Percentiles rank a stretch among this genome's conserved stretches.
phyloP scores from a whole-genome alignment of 1,284 basidiomycete species.

The Marasmius fiardii region DNA sequence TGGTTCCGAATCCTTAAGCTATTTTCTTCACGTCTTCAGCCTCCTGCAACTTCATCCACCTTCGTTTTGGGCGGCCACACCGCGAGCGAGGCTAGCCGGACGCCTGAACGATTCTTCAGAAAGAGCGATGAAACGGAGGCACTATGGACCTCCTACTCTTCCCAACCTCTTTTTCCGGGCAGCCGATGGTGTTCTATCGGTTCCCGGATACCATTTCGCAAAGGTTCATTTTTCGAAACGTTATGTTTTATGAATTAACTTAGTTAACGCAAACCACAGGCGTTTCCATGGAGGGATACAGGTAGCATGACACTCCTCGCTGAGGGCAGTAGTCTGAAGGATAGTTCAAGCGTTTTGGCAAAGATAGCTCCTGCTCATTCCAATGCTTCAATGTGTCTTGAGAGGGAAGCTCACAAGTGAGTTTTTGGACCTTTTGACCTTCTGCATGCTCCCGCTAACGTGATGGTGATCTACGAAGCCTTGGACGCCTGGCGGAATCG shows the following conservation, averaged over 20 bases:
- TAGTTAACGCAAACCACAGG: conserved; percentile 31
- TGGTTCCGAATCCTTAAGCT: no score
- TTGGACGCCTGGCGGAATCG: conserved; percentile 47
- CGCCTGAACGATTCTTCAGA: background rate
- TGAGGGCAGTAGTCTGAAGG: conserved; percentile 66
- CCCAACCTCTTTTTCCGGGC: conserved; percentile 41
- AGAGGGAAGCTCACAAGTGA: conserved; percentile 69
- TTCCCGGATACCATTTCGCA: conserved; percentile 68
- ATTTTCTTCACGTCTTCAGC: no score
- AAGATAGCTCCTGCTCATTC: conserved; percentile 70
- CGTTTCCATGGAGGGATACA: conserved; percentile 63
- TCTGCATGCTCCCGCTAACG: background rate
- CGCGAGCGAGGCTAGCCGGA: background rate
- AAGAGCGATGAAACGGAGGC: conserved; percentile 37
- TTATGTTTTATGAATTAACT: conserved; percentile 1
- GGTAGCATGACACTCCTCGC: conserved; percentile 65
- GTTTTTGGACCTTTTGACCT: conserved; percentile 22
- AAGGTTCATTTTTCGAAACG: conserved; percentile 37
- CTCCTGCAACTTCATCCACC: no score
- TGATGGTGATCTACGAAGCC: conserved; percentile 30
- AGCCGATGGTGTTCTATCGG: conserved; percentile 53
- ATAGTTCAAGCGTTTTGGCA: conserved; percentile 62
- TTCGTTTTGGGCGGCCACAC: no score
- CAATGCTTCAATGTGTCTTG: conserved; percentile 66
- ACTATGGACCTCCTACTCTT: conserved; percentile 40